Base-by-base conservation (phyloP, 202 grass and related monocot species). In the Hordeum pubiflorum region DNA sequence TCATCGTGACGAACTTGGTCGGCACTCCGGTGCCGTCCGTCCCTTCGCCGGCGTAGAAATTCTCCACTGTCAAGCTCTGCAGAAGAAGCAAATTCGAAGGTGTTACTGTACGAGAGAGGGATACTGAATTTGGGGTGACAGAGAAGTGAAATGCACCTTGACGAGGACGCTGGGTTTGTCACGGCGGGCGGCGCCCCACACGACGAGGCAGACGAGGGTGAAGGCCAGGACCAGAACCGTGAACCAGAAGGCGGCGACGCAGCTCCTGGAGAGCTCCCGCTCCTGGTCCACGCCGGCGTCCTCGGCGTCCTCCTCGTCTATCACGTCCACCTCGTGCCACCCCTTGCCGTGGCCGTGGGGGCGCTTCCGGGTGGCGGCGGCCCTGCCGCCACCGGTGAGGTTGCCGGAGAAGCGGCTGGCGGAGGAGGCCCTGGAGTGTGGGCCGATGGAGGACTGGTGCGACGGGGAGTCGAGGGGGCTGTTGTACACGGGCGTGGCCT, bases 401-500 rank as follows among this genome's bases (percentile, higher is more conserved):
- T 71, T 81, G 23, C 88, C 94, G n/a, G 94, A 97, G 86, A 94
- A 97, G 14, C 88, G 90, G 73, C 92, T 91, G 17, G 67, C 89
- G 2, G 94, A 92, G 43, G 91, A 97, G 81, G 88, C 75, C 74
- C 91, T 79, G 55, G 94, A 97, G 78, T 97, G 91, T 59, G 82
- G 94, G 58, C 85, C 76, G 31, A 76, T 4, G 69, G 69, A 87
- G 40, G 94, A 97, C 10, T 85, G 89, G 81, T 94, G 89, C n/a
- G 90, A 92, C 17, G 92, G 90, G 1, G 92, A 98, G 0, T 98
- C 92, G 33, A 94, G 83, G 10, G 95, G 95, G 81, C 91, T 97
- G 82, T 85, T 93, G 84, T 93, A 98, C 12, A 94, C 86, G 20
- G 95, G 95, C 41, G 95, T 94, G 0, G 95, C 70, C 58, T 91